phyloP scores from a whole-genome alignment of 23 red algal genomes.

The Gracilaria domingensis region DNA sequence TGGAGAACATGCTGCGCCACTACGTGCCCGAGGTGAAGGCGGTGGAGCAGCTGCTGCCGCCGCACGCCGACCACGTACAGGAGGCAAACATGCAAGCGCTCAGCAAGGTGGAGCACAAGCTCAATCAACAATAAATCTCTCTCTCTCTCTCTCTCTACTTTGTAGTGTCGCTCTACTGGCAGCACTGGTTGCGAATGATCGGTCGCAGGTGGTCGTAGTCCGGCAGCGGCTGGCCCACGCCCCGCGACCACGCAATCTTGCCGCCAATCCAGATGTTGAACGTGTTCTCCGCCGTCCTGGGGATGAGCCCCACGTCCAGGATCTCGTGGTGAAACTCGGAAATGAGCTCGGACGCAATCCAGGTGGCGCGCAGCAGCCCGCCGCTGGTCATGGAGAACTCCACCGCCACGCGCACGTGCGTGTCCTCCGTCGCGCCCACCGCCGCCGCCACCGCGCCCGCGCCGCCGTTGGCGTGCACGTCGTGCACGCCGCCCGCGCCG shows the following conservation, averaged over 20 bases:
- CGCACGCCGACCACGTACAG: constrained; percentile 34
- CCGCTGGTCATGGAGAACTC: constrained; percentile 72
- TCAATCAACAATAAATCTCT: constrained; percentile 18
- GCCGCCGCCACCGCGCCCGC: not conserved
- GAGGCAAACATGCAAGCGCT: constrained; percentile 52
- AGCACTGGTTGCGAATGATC: constrained; percentile 67
- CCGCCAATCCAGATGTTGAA: constrained; percentile 75
- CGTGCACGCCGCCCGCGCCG: not conserved
- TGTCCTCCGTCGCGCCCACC: not conserved
- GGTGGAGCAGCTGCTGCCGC: constrained; percentile 78
- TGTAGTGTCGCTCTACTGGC: too few species aligned
- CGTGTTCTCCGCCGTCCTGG: constrained; percentile 44
- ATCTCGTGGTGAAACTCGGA: constrained; percentile 68
- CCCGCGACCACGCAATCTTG: constrained; percentile 67
- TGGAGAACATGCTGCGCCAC: constrained; percentile 99
- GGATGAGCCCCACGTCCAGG: constrained; percentile 45
- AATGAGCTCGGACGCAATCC: constrained; percentile 66
- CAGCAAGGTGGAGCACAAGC: constrained; percentile 48
- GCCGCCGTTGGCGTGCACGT: not conserved
- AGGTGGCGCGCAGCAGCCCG: constrained; percentile 54
- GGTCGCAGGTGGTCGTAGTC: constrained; percentile 67
- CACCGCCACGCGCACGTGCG: constrained; percentile 49
- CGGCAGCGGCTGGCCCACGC: constrained; percentile 58
- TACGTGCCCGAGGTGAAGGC: constrained; percentile 98
- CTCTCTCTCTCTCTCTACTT: too few species aligned